These are phyloP conservation scores for Mycena pura DNA, from an alignment of 768 basidiomycete genomes.

Conservation along the genomic window DNA sequence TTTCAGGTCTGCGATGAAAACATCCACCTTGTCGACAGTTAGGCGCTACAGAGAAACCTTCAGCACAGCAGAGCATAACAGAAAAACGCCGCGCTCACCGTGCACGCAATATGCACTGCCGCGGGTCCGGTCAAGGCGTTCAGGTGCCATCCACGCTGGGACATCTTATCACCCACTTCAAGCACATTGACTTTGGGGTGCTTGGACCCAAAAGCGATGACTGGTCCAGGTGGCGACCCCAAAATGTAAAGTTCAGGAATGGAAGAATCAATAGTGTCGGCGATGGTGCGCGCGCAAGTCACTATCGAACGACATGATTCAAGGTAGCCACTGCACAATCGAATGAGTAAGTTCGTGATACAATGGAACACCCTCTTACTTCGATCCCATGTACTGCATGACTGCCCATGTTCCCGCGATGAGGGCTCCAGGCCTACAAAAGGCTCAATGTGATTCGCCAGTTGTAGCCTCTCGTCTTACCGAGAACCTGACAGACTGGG, in stretches of 20 bases:
- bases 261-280: slow-evolving; percentile 64
- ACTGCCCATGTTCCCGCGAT: slow-evolving; percentile 98
- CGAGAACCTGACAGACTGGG: slow-evolving; percentile 90
- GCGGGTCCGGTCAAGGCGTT: slow-evolving; percentile 82
- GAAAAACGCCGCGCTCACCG: slow-evolving; percentile 59
- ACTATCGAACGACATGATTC: slow-evolving; percentile 87
- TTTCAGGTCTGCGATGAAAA: slow-evolving; percentile 85
- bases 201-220: slow-evolving; percentile 84
- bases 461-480: slow-evolving; percentile 46
- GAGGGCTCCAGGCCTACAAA: slow-evolving; percentile 80
- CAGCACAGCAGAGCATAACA: slow-evolving; percentile 1
- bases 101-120: slow-evolving; percentile 93
- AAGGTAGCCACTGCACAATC: slow-evolving; percentile 75
- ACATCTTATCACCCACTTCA: slow-evolving; percentile 91
- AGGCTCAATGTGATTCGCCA: not conserved
- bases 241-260: slow-evolving; percentile 89
- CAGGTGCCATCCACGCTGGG: slow-evolving; percentile 87
- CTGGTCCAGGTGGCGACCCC: slow-evolving; percentile 88
- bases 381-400: slow-evolving; percentile 89
- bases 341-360: not conserved
- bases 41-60: slow-evolving; percentile 58
- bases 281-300: slow-evolving; percentile 71
- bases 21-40: slow-evolving; percentile 78
- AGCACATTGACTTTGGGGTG: slow-evolving; percentile 72
- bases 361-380: slow-evolving; percentile 54